Conservation (phyloP, 2,329 filamentous ascomycete genomes). For the Cladophialophora chaetospira region DNA sequence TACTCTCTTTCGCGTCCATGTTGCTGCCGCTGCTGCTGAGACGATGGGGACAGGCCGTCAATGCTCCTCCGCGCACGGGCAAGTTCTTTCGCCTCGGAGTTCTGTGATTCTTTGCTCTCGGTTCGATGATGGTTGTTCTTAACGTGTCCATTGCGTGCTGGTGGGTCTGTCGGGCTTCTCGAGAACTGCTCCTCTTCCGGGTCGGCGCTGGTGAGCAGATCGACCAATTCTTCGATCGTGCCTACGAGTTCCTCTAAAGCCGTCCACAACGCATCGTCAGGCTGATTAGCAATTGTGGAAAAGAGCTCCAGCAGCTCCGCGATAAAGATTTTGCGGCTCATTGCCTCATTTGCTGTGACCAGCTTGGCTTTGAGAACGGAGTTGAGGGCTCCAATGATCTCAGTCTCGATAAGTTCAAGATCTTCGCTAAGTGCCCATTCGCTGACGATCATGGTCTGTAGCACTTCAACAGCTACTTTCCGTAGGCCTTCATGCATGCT, state of each 20-base stretch:
- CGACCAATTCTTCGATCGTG: conserved; percentile 86
- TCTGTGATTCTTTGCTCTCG: conserved; percentile 21
- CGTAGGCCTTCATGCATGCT: conserved; percentile 92
- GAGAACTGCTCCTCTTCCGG: conserved; percentile 51
- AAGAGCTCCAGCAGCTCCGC: conserved; percentile 82
- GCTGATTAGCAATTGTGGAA: conserved; percentile 64
- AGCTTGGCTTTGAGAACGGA: conserved; percentile 85
- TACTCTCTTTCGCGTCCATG: conserved; percentile 38
- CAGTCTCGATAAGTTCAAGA: conserved; percentile 85
- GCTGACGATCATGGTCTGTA: conserved; percentile 97
- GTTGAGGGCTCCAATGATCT: conserved; percentile 94
- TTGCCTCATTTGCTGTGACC: conserved; percentile 70
- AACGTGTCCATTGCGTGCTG: conserved; percentile 1
- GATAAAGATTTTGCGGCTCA: conserved; percentile 90
- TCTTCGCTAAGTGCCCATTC: conserved; percentile 97
- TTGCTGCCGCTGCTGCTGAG: conserved; percentile 24
- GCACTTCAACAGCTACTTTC: conserved; percentile 84
- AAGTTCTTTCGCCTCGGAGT: conserved; percentile 27
- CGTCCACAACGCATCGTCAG: conserved; percentile 71
- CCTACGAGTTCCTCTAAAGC: conserved; percentile 77
- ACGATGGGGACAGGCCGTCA: conserved; percentile 27
- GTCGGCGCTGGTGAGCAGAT: conserved; percentile 87
- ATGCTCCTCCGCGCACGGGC: conserved; percentile 30
- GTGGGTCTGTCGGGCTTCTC: background rate
- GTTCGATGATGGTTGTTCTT: conserved; percentile 1